Evolutionary conservation across 352 stramenopile species (phyloP).

Genomic region (Pythium phragmitis): DNA sequence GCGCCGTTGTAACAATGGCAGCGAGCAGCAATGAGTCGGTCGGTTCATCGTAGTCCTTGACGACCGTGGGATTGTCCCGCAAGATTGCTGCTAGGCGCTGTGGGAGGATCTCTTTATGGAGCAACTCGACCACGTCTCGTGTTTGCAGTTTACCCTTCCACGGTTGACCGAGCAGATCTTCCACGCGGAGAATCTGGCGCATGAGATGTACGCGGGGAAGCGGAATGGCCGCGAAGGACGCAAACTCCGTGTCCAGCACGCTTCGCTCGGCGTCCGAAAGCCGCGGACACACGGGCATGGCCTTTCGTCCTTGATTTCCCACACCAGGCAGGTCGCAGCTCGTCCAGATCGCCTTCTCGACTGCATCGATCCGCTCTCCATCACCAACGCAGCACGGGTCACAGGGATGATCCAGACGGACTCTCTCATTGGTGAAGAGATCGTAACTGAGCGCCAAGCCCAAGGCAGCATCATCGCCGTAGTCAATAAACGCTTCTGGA

Average conservation of each 20-base stretch:
- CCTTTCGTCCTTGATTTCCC: conserved; percentile 60
- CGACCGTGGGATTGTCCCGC: conserved; percentile 33
- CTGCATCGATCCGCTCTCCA: conserved; percentile 36
- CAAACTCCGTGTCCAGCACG: conserved; percentile 60
- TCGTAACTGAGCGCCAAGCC: conserved; percentile 36
- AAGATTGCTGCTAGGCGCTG: conserved; percentile 58
- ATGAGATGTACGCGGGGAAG: conserved; percentile 50
- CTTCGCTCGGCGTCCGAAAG: conserved; percentile 41
- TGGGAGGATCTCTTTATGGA: conserved; percentile 46
- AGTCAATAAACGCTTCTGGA: conserved; percentile 46
- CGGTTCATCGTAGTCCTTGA: conserved; percentile 52
- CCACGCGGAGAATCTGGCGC: conserved; percentile 56
- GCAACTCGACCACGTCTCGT: conserved; percentile 37
- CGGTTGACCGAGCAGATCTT: conserved; percentile 43
- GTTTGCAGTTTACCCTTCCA: conserved; percentile 58
- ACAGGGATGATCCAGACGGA: conserved; percentile 4
- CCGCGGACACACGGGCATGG: conserved; percentile 41
- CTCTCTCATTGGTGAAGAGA: conserved; percentile 19
- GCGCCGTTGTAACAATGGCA: conserved; percentile 42
- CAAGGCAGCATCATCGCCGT: conserved; percentile 40
- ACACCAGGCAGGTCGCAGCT: conserved; percentile 63
- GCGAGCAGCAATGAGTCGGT: conserved; percentile 62
- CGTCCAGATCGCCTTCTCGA: conserved; percentile 60
- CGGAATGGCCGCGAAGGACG: conserved; percentile 33
- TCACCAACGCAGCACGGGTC: conserved; percentile 28